A percentile compares a stretch with the other conserved stretches of the same genome.
These are phyloP conservation scores for Skeletonema potamos DNA, from an alignment of 108 stramenopile species.

Conservation along the genomic window DNA sequence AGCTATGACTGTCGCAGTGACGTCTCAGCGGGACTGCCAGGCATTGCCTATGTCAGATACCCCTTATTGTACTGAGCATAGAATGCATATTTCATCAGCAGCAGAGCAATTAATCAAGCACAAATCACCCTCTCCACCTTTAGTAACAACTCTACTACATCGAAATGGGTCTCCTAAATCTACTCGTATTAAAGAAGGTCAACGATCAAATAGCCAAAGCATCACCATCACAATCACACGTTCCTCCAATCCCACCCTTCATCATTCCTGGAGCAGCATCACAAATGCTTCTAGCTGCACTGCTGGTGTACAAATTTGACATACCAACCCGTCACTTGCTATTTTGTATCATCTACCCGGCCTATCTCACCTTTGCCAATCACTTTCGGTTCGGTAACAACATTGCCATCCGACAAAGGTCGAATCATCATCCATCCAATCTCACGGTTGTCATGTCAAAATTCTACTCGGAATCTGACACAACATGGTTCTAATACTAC, in stretches of 20 bases:
- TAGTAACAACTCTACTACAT: neutral
- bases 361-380: constrained; percentile 13
- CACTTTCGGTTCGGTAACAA: constrained; percentile 1
- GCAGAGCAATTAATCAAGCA: too few relatives aligned
- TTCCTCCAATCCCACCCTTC: neutral
- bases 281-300: neutral
- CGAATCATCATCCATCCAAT: constrained; percentile 1
- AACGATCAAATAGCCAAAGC: neutral
- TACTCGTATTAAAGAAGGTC: neutral
- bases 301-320: neutral
- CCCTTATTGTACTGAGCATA: too few relatives aligned
- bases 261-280: neutral
- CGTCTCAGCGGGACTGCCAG: too few relatives aligned
- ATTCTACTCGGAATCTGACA: constrained; percentile 9
- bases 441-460: neutral
- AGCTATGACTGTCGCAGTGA: too few relatives aligned
- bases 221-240: neutral
- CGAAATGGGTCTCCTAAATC: neutral
- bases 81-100: too few relatives aligned
- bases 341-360: constrained; percentile 10
- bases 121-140: too few relatives aligned
- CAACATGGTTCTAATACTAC: constrained; percentile 11
- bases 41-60: too few relatives aligned
- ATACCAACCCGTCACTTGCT: constrained; percentile 7
- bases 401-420: neutral